Evolutionary conservation across 1,284 basidiomycete species (phyloP), one percentile per base, ranked within the genome.

Genomic region (Rhodotorula glutinis): DNA sequence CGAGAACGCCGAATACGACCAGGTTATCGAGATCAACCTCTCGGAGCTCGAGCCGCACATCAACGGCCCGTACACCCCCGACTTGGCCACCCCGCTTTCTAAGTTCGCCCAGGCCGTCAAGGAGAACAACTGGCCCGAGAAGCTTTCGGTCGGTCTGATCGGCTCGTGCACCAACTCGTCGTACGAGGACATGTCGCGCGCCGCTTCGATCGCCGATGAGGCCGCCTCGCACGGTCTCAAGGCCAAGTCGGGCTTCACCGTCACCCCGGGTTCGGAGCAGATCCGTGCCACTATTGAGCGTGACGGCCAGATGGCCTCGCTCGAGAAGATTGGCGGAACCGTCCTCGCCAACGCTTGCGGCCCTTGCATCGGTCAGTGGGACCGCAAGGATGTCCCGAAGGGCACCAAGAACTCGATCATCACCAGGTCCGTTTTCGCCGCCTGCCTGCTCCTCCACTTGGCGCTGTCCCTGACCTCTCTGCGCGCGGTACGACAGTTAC

Each of bases 141-240:
- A 98, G 80, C 88, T 99, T 83, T 94, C 92, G 83, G 96, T 98
- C 76, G 91, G 87, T 70, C 87, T 98, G 67, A 98, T 98, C 79
- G 95, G 96, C 67, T 98, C 96, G 60, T 99, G 95, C 89, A 98
- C 96, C 80, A 98, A 99, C 87, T 98, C 95, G 59, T 98, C 96
- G 40, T 99, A 99, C 80, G 96, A 98, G 83, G 96, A 99, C 83
- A 98, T 98, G 95, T 91, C 91, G 57, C 92, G 96, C 78, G 90
- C 94, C 53, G 93, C 93, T 57, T 89, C 90, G 62, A 98, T 98
- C 77, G 93, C 91, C 75, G 85, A 85, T 75, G 88, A 98, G 82
- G 96, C 94, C 72, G 81, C 86, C 62, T 83, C 83, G 21, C 93
- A 95, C 79, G 94, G 96, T 76, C 85, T 98, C 70, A 84, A 86